Base-by-base conservation (phyloP, 2,329 filamentous ascomycete species). In the Verticillium tricorpus region DNA sequence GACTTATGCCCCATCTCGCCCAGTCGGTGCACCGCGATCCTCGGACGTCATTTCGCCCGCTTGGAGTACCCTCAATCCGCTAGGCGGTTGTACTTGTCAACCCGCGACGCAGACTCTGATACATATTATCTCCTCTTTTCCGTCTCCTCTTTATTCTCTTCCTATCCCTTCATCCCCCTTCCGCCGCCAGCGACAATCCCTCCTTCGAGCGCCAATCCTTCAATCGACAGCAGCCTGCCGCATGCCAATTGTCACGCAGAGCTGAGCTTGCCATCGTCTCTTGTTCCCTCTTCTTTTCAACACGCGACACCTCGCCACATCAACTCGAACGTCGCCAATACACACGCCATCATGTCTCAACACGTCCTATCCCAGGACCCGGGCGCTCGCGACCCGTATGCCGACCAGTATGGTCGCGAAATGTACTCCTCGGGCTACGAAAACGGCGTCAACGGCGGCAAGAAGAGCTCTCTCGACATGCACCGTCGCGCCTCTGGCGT, bases 281-380 rank as follows among this genome's bases (percentile, higher is more conserved):
- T 14, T 52, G n/a, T 12, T 52, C 19, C 12, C 45, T 52, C 45
- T 25, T 11, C 45, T 22, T 52, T 12, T 11, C 6, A 22, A 52
- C 45, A 35, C 5, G 4, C 19, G n/a, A 7, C n/a, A 52, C 22
- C 9, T 25, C 45, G 14, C 45, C 45, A 35, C 17, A 19, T 11
- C 39, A 45, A 7, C n/a, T 17, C 37, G 0, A 15, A 7, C 39
- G 17, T 19, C 39, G 9, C 54, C 28, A 19, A 32, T 17, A 12
- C 8, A 32, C 54, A 5, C 56, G 11, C 17, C 57, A 58, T 14
- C 8, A 58, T 58, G 57, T 45, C 57, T n/a, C 19, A 58, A 34
- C 61, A 65, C 22, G 62, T 66, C 31, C n/a, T 66, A 15, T 65
- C 64, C 2, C 63, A 66, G 35, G 64, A 66, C 52, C 64, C 64